Conservation (phyloP, 345 rosid genomes). For the Salix exigua region DNA sequence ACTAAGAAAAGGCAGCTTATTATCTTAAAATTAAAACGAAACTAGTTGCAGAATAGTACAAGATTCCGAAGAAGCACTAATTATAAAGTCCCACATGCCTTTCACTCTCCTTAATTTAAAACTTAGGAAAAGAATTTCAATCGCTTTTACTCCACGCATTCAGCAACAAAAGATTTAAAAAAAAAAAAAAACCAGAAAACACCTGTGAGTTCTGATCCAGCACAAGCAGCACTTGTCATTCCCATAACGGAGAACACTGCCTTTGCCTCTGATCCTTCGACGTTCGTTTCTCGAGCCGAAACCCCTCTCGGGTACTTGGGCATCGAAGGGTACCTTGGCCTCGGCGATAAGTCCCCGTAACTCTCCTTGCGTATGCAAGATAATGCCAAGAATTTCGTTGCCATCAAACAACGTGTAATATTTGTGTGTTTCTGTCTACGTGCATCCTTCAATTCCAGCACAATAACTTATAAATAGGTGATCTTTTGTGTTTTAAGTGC, state of each 20-base stretch:
- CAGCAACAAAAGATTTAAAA: not conserved
- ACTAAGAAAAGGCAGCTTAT: not conserved
- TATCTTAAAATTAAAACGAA: not conserved
- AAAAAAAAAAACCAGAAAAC: no score
- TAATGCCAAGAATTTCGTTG: slow-evolving; percentile 56
- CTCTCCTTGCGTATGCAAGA: slow-evolving; percentile 61
- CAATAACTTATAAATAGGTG: not conserved
- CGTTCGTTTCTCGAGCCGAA: slow-evolving; percentile 26
- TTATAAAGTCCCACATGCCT: not conserved
- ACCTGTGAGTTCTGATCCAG: slow-evolving; percentile 47
- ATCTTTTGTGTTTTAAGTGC: not conserved
- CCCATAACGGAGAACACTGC: slow-evolving; percentile 68
- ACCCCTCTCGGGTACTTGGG: slow-evolving; percentile 61
- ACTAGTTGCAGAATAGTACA: not conserved
- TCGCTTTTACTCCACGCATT: slow-evolving; percentile 2
- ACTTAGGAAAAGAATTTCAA: not conserved
- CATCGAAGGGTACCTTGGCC: slow-evolving; percentile 62
- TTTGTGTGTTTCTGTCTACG: not conserved
- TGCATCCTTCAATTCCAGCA: not conserved
- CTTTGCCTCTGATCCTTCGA: slow-evolving; percentile 36
- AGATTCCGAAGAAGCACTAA: not conserved
- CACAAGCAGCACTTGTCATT: slow-evolving; percentile 90
- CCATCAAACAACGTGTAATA: slow-evolving; percentile 37
- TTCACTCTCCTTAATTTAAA: not conserved
- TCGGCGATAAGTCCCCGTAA: slow-evolving; percentile 39